Base-by-base conservation (phyloP, 2,329 filamentous ascomycete species). In the Graphilbum sp. region DNA sequence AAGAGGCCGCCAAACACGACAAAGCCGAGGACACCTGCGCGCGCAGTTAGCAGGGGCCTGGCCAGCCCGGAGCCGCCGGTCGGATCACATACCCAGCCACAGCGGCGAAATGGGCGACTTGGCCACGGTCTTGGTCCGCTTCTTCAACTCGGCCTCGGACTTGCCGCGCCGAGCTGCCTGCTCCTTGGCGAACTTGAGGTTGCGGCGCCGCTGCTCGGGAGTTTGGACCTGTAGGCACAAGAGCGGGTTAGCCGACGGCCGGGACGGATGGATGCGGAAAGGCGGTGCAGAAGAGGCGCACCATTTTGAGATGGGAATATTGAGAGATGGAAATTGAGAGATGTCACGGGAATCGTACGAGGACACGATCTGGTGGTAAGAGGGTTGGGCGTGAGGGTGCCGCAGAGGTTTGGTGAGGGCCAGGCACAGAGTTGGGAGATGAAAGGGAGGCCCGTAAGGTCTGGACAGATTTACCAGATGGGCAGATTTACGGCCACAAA, bases 131-230 rank as follows among this genome's bases (percentile, higher is more conserved):
- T 75, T 72, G 49, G 48, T 50, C 44, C 61, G 61, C 61, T 74
- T 72, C 67, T 77, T 77, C 49, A 77, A 55, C 45, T 75, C 68
- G 19, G 62, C 62, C 41, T 74, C 67, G n/a, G 75, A 68, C 63
- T 83, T 85, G 60, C 83, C 83, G 57, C 80, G 79, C 54, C 77
- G 80, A 43, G 66, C 63, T 54, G 80, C 75, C 55, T 88, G 76
- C 38, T 72, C 67, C 55, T 79, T 78, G 48, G 69, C 76, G 60
- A 84, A 92, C 60, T 80, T 79, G 53, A 72, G 72, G 64, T 90
- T 90, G 45, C 79, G 76, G 53, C 75, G 75, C 57, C 83, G 78
- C 66, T 90, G 84, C 59, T 84, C 72, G 49, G 79, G 82, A 48
- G 83, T 90, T 77, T 88, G 82, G 49, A 76, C 80, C 81, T 86